These are phyloP conservation scores for Ogataea degrootiae DNA, from an alignment of 805 yeast genomes.

Conservation along the genomic window DNA sequence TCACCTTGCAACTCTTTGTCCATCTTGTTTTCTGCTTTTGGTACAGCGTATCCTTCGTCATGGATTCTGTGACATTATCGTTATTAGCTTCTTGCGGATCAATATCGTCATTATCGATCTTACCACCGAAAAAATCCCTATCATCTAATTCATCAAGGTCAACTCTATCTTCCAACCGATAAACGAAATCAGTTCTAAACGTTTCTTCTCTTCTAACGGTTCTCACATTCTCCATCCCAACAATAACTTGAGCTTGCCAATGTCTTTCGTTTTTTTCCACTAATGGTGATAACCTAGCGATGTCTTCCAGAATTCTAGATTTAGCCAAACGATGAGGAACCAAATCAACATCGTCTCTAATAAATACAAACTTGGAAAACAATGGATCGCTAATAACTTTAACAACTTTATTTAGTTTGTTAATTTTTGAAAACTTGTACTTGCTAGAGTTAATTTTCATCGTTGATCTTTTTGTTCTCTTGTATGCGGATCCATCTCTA, in stretches of 20 bases:
- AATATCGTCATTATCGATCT: neutral
- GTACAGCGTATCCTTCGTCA: constrained; percentile 5
- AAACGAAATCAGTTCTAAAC: constrained; percentile 11
- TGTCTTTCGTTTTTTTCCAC: constrained; percentile 19
- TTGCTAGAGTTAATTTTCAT: constrained; percentile 27
- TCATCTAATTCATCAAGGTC: constrained; percentile 6
- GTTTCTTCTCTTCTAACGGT: constrained; percentile 2
- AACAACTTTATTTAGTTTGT: constrained; percentile 51
- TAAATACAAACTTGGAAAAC: constrained; percentile 62
- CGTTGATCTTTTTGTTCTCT: constrained; percentile 33
- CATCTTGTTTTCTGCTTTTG: constrained; percentile 11
- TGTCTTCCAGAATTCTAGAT: constrained; percentile 46
- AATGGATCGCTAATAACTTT: constrained; percentile 54
- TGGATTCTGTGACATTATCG: neutral
- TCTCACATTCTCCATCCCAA: constrained; percentile 2
- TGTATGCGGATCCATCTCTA: constrained; percentile 61
- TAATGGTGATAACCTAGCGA: constrained; percentile 51
- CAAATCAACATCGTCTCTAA: constrained; percentile 58
- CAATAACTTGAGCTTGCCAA: constrained; percentile 5
- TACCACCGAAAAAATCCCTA: neutral
- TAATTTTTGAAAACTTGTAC: constrained; percentile 51
- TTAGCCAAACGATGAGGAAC: constrained; percentile 50
- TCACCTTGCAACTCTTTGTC: constrained; percentile 2
- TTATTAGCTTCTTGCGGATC: neutral
- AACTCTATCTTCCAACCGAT: constrained; percentile 2